Conservation (phyloP, 768 basidiomycete genomes). For the Mycena maculata region DNA sequence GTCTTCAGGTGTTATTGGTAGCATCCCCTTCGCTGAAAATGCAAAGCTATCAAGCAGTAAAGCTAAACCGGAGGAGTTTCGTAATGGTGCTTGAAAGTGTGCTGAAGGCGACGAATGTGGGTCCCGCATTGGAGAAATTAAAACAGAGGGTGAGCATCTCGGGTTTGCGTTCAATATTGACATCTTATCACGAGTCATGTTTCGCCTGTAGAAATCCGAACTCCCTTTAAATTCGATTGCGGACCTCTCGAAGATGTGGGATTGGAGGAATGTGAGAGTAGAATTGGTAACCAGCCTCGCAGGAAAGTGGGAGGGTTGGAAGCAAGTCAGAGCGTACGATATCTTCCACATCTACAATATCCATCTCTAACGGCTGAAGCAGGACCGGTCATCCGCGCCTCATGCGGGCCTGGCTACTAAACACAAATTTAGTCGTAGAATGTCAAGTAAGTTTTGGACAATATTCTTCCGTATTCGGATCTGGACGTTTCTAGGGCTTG, state of each 20-base stretch:
- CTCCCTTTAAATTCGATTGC: constrained; percentile 72
- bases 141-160: constrained; percentile 23
- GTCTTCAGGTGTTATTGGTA: constrained; percentile 3
- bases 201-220: constrained; percentile 60
- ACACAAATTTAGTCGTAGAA: constrained; percentile 75
- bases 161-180: neutral
- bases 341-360: neutral
- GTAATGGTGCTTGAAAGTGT: constrained; percentile 15
- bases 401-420: too few relatives aligned
- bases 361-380: constrained; percentile 21
- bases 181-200: constrained; percentile 20
- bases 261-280: constrained; percentile 82
- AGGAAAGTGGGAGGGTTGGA: constrained; percentile 88
- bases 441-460: constrained; percentile 71
- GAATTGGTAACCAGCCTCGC: constrained; percentile 85
- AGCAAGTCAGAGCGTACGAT: constrained; percentile 58
- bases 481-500: constrained; percentile 70
- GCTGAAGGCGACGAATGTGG: constrained; percentile 54
- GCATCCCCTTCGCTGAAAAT: neutral
- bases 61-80: constrained; percentile 9
- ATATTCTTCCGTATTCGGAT: neutral
- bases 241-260: constrained; percentile 78
- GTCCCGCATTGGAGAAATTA: constrained; percentile 59
- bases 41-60: neutral
- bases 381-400: constrained; percentile 80